phyloP scores from a whole-genome alignment of 1,139 yeast species.

The Pichia sp. region DNA sequence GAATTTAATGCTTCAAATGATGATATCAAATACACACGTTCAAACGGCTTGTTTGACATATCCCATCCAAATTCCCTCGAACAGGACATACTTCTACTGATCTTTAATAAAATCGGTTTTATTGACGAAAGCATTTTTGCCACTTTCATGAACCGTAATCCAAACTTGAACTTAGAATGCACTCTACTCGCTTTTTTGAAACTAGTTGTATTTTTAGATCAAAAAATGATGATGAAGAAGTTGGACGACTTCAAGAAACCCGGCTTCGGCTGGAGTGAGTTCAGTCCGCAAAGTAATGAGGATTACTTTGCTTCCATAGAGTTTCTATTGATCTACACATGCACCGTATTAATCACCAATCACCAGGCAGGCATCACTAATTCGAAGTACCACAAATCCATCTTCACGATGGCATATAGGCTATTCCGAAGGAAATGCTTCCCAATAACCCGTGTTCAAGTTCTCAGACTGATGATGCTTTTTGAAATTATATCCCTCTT shows the following conservation, averaged over 20 bases:
- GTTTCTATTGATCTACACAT: constrained; percentile 12
- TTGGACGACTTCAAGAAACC: constrained; percentile 2
- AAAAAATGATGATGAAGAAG: constrained; percentile 1
- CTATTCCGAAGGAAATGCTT: constrained; percentile 1
- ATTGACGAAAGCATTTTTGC: constrained; percentile 10
- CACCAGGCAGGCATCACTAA: neutral
- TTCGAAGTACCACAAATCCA: constrained; percentile 2
- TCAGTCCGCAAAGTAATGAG: neutral
- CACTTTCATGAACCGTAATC: neutral
- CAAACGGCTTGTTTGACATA: neutral
- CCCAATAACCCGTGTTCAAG: constrained; percentile 15
- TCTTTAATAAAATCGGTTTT: constrained; percentile 5
- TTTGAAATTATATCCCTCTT: constrained; percentile 25
- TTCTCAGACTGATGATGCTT: constrained; percentile 39
- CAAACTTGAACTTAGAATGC: neutral
- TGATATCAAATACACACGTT: neutral
- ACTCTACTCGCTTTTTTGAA: constrained; percentile 3
- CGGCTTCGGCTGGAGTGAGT: constrained; percentile 27
- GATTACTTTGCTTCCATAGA: constrained; percentile 16
- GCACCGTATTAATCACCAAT: constrained; percentile 8
- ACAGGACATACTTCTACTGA: constrained; percentile 9
- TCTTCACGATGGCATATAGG: constrained; percentile 13
- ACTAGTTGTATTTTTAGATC: constrained; percentile 15
- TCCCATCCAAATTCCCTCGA: constrained; percentile 7
- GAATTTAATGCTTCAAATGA: neutral